A percentile compares a stretch with the other conserved stretches of the same genome.
These are phyloP conservation scores for Cephalotrichum gorgonifer DNA, from an alignment of 2,329 filamentous ascomycete genomes.

Conservation along the genomic window DNA sequence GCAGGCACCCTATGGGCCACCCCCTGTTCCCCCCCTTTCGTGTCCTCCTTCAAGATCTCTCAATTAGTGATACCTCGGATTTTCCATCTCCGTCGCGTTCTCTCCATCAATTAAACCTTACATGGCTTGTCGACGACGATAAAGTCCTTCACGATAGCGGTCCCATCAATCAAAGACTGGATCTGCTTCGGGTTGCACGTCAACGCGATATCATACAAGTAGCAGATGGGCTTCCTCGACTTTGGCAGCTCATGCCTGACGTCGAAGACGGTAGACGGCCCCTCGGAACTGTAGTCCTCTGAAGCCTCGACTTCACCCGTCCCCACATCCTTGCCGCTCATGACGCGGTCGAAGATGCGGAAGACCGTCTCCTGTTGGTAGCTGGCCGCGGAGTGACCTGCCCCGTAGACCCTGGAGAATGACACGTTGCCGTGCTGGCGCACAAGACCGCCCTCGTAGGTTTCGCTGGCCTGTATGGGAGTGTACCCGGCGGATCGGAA, in stretches of 20 bases:
- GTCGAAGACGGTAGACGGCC: background rate
- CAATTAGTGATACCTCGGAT: background rate
- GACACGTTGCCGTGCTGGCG: conserved; percentile 68
- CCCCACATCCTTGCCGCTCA: conserved; percentile 43
- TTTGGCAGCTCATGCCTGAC: background rate
- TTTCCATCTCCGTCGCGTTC: background rate
- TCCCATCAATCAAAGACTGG: background rate
- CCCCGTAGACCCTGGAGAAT: conserved; percentile 56
- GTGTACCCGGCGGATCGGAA: conserved; percentile 51
- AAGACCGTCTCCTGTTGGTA: conserved; percentile 52
- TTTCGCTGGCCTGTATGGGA: conserved; percentile 57
- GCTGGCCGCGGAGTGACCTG: conserved; percentile 52
- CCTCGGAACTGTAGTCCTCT: conserved; percentile 15
- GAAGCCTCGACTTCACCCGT: conserved; percentile 43
- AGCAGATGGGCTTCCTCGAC: background rate
- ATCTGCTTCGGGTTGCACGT: conserved; percentile 2
- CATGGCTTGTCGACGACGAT: conserved; percentile 12
- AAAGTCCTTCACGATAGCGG: conserved; percentile 14
- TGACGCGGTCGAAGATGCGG: conserved; percentile 49
- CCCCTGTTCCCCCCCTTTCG: too few species aligned
- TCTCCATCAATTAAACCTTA: background rate
- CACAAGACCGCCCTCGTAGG: conserved; percentile 61
- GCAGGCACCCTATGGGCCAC: too few species aligned
- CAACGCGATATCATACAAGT: background rate
- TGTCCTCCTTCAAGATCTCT: too few species aligned